These are phyloP conservation scores for Cicer arietinum DNA, from an alignment of 306 rosid species.

Conservation along the genomic window DNA sequence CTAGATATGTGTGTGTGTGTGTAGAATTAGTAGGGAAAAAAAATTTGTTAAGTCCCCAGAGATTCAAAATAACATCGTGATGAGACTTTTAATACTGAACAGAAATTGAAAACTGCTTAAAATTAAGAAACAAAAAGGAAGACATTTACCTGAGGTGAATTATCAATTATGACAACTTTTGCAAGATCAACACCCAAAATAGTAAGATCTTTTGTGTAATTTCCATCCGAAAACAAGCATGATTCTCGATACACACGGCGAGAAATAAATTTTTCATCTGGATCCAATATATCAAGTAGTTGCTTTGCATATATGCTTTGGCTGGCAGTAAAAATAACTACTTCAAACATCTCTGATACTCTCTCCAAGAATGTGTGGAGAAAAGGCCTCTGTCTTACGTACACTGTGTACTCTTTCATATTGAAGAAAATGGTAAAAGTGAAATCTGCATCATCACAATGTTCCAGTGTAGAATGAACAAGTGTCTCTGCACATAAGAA, in stretches of 20 bases:
- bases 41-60: not conserved
- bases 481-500: constrained; percentile 80
- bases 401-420: constrained; percentile 89
- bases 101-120: constrained; percentile 16
- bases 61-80: constrained; percentile 10
- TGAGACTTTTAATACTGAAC: constrained; percentile 23
- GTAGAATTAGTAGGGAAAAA: not conserved
- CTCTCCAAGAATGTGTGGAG: constrained; percentile 84
- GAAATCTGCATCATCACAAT: constrained; percentile 83
- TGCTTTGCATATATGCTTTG: constrained; percentile 94
- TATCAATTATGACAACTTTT: constrained; percentile 89
- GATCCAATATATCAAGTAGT: constrained; percentile 91
- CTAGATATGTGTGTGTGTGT: not conserved
- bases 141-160: constrained; percentile 87
- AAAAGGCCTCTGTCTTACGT: constrained; percentile 87
- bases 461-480: constrained; percentile 92
- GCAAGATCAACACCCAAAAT: constrained; percentile 89
- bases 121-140: constrained; percentile 26
- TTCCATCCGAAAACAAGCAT: constrained; percentile 88
- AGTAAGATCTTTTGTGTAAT: constrained; percentile 92
- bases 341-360: constrained; percentile 95
- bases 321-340: constrained; percentile 94
- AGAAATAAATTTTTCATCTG: constrained; percentile 78
- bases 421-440: constrained; percentile 79
- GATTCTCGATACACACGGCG: constrained; percentile 88